Conservation (phyloP, 345 rosid species). For the Corchorus olitorius region DNA sequence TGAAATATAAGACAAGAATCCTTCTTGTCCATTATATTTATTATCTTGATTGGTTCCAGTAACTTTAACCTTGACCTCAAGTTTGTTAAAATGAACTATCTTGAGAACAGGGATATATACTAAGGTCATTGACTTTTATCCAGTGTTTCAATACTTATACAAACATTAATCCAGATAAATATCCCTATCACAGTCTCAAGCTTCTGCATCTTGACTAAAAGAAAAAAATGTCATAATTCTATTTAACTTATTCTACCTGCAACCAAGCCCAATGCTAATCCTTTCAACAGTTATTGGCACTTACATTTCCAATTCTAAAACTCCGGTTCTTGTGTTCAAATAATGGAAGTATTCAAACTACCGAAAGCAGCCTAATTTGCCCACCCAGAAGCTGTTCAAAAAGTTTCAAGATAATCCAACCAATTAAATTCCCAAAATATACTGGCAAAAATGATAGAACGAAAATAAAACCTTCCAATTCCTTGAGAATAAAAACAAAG, state of each 20-base stretch:
- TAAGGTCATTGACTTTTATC: slow-evolving; percentile 6
- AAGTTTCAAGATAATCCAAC: neutral
- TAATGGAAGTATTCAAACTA: neutral
- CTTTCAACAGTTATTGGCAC: neutral
- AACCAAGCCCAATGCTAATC: slow-evolving; percentile 9
- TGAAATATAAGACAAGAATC: no score
- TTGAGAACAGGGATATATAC: neutral
- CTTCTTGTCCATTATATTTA: no score
- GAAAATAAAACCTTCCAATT: neutral
- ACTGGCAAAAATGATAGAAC: neutral
- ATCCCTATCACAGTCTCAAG: neutral
- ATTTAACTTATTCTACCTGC: neutral
- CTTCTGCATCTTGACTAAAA: neutral
- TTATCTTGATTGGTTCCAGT: no score
- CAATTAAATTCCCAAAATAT: slow-evolving; percentile 15
- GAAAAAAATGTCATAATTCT: neutral
- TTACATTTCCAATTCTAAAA: neutral
- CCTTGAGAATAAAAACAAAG: neutral
- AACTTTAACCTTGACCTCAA: no score
- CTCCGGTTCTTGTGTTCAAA: slow-evolving; percentile 3
- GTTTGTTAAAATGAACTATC: neutral
- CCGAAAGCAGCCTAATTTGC: neutral
- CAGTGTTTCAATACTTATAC: neutral
- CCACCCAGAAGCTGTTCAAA: neutral
- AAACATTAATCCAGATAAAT: neutral